These are phyloP conservation scores for Aureobasidium sp. DNA, from an alignment of 2,329 filamentous ascomycete genomes.

Conservation along the genomic window DNA sequence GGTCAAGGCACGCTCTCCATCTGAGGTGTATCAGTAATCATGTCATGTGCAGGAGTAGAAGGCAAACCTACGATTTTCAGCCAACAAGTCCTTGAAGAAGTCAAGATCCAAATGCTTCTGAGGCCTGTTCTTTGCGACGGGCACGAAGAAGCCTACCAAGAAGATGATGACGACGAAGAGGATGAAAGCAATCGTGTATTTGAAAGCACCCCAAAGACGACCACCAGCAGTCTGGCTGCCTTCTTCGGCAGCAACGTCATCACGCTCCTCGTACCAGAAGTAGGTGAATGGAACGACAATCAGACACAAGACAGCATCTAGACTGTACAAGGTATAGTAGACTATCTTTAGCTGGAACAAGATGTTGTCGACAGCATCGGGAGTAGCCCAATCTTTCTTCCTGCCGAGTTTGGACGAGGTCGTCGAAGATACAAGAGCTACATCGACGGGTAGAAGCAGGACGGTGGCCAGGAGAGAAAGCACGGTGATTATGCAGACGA, in stretches of 20 bases:
- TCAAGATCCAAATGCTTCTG: conserved; percentile 72
- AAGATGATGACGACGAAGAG: conserved; percentile 75
- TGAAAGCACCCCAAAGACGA: conserved; percentile 75
- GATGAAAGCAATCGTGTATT: conserved; percentile 84
- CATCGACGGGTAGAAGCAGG: conserved; percentile 86
- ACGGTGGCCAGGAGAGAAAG: conserved; percentile 86
- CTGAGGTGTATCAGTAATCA: conserved; percentile 31
- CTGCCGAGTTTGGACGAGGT: conserved; percentile 65
- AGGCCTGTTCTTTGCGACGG: conserved; percentile 59
- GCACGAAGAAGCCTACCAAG: conserved; percentile 88
- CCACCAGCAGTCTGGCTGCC: conserved; percentile 64
- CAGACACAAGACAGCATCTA: conserved; percentile 84
- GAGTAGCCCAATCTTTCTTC: conserved; percentile 93
- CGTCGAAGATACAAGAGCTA: conserved; percentile 88
- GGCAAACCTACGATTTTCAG: conserved; percentile 61
- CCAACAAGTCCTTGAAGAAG: conserved; percentile 79
- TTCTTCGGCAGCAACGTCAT: conserved; percentile 78
- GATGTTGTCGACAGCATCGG: conserved; percentile 69
- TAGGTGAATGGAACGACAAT: conserved; percentile 91
- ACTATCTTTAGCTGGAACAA: conserved; percentile 74
- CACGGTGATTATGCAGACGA: conserved; percentile 79
- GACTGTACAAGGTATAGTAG: conserved; percentile 87
- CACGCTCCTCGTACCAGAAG: conserved; percentile 97
- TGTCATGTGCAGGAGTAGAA: not conserved
- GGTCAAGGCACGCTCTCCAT: conserved; percentile 84